Evolutionary conservation across 305 asterid species (phyloP).

Genomic region (Fraxinus nigra): DNA sequence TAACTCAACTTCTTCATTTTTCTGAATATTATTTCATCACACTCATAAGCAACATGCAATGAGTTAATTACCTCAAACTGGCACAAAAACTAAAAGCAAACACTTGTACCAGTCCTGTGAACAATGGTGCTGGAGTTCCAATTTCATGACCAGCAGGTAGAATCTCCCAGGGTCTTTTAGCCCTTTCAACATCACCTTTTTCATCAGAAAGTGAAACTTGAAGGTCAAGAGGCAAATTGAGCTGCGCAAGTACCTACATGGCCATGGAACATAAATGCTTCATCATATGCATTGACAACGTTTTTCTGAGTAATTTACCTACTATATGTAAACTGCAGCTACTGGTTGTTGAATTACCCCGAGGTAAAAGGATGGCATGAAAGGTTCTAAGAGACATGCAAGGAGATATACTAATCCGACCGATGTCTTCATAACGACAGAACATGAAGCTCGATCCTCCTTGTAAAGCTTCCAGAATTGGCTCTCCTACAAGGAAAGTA

Average conservation of each 20-base stretch:
- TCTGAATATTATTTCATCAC: conserved; percentile 44
- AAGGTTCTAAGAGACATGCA: conserved; percentile 87
- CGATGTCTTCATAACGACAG: conserved; percentile 82
- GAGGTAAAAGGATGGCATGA: conserved; percentile 82
- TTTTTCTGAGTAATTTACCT: background rate
- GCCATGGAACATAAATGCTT: conserved; percentile 17
- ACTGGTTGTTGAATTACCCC: conserved; percentile 50
- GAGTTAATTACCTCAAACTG: background rate
- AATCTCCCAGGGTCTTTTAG: background rate
- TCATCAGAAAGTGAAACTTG: conserved; percentile 25
- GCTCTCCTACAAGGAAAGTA: conserved; percentile 51
- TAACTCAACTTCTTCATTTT: conserved; percentile 64
- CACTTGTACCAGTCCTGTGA: conserved; percentile 65
- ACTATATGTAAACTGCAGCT: background rate
- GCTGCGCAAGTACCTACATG: conserved; percentile 82
- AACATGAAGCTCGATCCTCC: conserved; percentile 66
- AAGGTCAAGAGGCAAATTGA: conserved; percentile 59
- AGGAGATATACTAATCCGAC: conserved; percentile 83
- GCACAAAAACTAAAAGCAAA: background rate
- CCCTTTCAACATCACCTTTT: background rate
- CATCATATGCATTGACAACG: conserved; percentile 7
- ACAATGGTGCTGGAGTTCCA: conserved; percentile 61
- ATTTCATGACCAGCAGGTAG: background rate
- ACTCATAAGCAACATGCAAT: conserved; percentile 21
- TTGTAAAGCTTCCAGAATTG: conserved; percentile 96